Percentiles rank a stretch among this genome's conserved stretches.
phyloP scores from a whole-genome alignment of 305 asterid genomes.

The Caryopteris hybrid region DNA sequence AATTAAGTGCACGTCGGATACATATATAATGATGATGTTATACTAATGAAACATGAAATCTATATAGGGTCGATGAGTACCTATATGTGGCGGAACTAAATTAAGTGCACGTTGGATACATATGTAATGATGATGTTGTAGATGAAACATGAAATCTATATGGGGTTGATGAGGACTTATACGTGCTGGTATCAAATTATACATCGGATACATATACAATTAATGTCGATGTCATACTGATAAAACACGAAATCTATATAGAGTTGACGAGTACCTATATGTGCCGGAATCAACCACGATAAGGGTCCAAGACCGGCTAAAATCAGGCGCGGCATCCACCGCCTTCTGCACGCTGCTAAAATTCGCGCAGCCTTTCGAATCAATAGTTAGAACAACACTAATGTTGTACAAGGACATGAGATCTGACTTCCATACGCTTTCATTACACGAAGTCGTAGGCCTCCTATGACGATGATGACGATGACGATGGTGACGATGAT shows the following conservation, averaged over 20 bases:
- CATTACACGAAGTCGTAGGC: slow-evolving; percentile 27
- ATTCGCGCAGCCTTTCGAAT: slow-evolving; percentile 60
- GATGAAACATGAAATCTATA: too few relatives aligned
- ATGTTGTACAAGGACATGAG: slow-evolving; percentile 40
- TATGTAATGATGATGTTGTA: too few relatives aligned
- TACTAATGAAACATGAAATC: not conserved
- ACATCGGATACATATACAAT: too few relatives aligned
- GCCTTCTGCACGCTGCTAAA: slow-evolving; percentile 76
- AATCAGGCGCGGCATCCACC: slow-evolving; percentile 63
- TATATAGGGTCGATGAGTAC: slow-evolving; percentile 17
- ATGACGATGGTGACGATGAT: slow-evolving; percentile 20
- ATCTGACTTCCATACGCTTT: slow-evolving; percentile 44
- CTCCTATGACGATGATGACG: slow-evolving; percentile 20
- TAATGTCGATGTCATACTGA: too few relatives aligned
- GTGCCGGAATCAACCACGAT: slow-evolving; percentile 63
- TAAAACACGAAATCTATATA: not conserved
- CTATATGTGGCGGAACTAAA: slow-evolving; percentile 75
- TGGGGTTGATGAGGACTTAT: too few relatives aligned
- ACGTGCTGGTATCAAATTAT: too few relatives aligned
- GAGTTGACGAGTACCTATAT: slow-evolving; percentile 44
- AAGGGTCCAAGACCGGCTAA: slow-evolving; percentile 43
- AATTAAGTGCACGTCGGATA: not conserved
- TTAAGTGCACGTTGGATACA: too few relatives aligned
- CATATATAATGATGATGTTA: not conserved
- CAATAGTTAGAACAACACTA: slow-evolving; percentile 53